Evolutionary conservation across 1,139 yeast genomes (phyloP), one percentile per base, ranked within the genome.

Genomic region (Arxiozyma telluris): DNA sequence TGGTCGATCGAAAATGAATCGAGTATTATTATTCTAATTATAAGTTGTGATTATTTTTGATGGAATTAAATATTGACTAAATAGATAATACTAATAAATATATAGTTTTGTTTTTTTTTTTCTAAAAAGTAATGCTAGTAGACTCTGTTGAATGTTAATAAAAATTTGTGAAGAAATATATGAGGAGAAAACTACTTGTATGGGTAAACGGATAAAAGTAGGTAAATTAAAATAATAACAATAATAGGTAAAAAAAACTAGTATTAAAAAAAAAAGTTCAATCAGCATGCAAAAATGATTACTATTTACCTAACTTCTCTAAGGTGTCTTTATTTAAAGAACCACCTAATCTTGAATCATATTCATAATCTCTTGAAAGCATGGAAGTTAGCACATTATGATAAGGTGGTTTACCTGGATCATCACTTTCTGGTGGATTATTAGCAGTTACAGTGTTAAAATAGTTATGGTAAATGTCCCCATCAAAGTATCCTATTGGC

Each of bases 401-500:
- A 67, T 85, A 84, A 46, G 84, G 82, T 44, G 89, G 86, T 64
- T 81, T 82, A 53, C 80, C 76, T 30, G 75, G 71, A 41, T 75
- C 72, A 41, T 82, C 80, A 8, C 57, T 50, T 48, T 66, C 69
- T 5, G 57, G 55, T 15, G 70, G 67, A 55, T 82, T 79, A 67
- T 82, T 81, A 50, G 72, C 71, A 23, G 64, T 58, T 22, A 73
- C 71, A 52, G 71, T 73, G 63, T 79, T 79, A 57, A 81, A 82
- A 70, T 90, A 90, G 71, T 87, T 82, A 69, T 83, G 84, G 75
- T 90, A 91, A 54, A 88, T 83, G 69, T 90, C 86, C 61, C 98
- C 98, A 65, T 88, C 83, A 71, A 80, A 86, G 64, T 76, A 78
- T 58, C 97, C 98, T 59, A 91, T 79, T 41, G 96, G 84, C 1